Base-by-base conservation (phyloP, 2,329 filamentous ascomycete genomes). In the Cladosporium sphaerospermum region DNA sequence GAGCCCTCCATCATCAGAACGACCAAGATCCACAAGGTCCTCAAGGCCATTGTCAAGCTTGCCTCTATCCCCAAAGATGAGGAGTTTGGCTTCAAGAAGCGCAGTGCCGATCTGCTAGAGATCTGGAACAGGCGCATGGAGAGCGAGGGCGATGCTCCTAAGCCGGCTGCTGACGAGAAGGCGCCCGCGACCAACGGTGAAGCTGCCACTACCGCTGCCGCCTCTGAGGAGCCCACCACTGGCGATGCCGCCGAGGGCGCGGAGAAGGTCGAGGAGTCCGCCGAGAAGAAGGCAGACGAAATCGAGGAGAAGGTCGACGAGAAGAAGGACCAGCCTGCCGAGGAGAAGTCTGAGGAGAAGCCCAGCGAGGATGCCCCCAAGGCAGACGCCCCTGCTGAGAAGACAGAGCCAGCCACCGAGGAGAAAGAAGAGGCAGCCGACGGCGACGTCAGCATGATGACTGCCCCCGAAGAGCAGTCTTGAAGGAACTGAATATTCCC, bases 21-120 rank as follows among this genome's bases (percentile, higher is more conserved):
- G 11, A 99, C 93, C 57, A 99, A 97, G 79, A 96, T 99, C 72
- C 92, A 97, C 82, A 99, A 99, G 75, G 92, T 99, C 9, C 79
- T 99, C 54, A 96, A 95, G 75, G 90, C 86, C 4, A 93, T 99
- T 60, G 76, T 96, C 64, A 96, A 96, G 75, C 78, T 99, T 8
- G 80, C 85, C 41, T 79, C 79, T 3, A 95, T 99, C 61, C 91
- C 91, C 4, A 85, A 85, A 56, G 93, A 99, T 59, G 88, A 91
- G 34, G 88, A 95, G 60, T 95, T 86, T 70, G 75, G 87, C 52
- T 96, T 99, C 81, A 95, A 93, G 75, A 77, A 84, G 59, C 86
- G 93, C 48, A 91, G 89, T 34, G 80, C 87, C 59, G 77, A 80
- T 5, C 78, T 99, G 45, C 76, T 97, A n/a, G 83, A 85, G 59